These are phyloP conservation scores for Babesia bigemina DNA, from an alignment of 169 alveolate species.

Conservation along the genomic window DNA sequence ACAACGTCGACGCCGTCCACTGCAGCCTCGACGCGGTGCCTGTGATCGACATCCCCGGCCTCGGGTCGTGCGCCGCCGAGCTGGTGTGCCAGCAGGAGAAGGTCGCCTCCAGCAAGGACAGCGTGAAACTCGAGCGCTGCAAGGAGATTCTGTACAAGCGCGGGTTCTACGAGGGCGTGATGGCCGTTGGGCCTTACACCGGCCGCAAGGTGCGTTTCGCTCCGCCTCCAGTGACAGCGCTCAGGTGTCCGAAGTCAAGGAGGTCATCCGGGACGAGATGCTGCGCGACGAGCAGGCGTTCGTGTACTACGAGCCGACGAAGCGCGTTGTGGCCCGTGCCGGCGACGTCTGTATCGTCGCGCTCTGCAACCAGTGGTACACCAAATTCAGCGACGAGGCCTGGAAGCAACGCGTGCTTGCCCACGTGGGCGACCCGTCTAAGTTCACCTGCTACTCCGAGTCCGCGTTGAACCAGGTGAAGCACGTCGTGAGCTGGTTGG, in stretches of 20 bases:
- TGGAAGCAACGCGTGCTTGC: slow-evolving; percentile 92
- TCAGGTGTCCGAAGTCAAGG: slow-evolving; percentile 81
- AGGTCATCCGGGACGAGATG: slow-evolving; percentile 79
- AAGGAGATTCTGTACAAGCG: slow-evolving; percentile 94
- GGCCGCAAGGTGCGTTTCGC: slow-evolving; percentile 88
- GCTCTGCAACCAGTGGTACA: slow-evolving; percentile 95
- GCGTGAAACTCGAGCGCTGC: slow-evolving; percentile 90
- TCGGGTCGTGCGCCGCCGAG: slow-evolving; percentile 79
- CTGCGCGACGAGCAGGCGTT: slow-evolving; percentile 78
- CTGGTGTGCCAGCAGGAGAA: slow-evolving; percentile 79
- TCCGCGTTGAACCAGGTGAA: slow-evolving; percentile 86
- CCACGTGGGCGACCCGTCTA: slow-evolving; percentile 81
- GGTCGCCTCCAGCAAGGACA: slow-evolving; percentile 90
- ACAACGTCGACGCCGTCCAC: slow-evolving; percentile 73
- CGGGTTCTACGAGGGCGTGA: slow-evolving; percentile 96
- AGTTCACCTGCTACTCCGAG: slow-evolving; percentile 75
- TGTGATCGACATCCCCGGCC: slow-evolving; percentile 90
- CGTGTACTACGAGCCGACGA: slow-evolving; percentile 96
- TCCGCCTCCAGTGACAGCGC: background rate
- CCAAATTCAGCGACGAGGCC: slow-evolving; percentile 94
- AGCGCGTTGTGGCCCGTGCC: slow-evolving; percentile 92
- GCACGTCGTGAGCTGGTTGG: slow-evolving; percentile 90
- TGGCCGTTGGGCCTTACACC: slow-evolving; percentile 89
- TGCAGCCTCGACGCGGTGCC: slow-evolving; percentile 89
- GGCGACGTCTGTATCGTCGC: slow-evolving; percentile 97